Percentiles rank a stretch among this genome's conserved stretches.
phyloP scores from a whole-genome alignment of 495 filamentous ascomycete genomes.

The Podospora pseudopauciseta region DNA sequence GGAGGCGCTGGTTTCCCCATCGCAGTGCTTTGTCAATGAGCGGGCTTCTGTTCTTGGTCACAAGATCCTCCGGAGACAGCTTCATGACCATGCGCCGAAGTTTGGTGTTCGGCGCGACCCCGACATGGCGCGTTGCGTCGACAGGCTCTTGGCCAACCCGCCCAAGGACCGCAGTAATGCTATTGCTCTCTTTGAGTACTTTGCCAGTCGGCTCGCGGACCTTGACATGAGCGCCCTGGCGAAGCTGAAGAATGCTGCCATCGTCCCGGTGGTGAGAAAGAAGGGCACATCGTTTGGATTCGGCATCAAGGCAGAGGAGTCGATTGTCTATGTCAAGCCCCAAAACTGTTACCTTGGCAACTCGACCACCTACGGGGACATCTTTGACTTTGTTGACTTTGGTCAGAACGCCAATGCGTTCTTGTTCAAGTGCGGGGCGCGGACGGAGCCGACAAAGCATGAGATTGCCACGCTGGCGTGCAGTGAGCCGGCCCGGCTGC shows the following conservation, averaged over 20 bases:
- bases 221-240: conserved; percentile 58
- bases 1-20: conserved; percentile 61
- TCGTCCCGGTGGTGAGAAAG: conserved; percentile 63
- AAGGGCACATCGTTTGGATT: conserved; percentile 21
- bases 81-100: conserved; percentile 70
- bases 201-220: conserved; percentile 70
- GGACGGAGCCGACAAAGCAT: conserved; percentile 76
- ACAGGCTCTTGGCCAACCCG: conserved; percentile 63
- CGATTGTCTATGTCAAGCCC: conserved; percentile 53
- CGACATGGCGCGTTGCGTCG: conserved; percentile 67
- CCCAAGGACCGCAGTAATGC: conserved; percentile 63
- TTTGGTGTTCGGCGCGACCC: conserved; percentile 82
- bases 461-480: conserved; percentile 80
- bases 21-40: conserved; percentile 77
- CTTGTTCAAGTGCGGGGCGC: conserved; percentile 79
- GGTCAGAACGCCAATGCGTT: conserved; percentile 83
- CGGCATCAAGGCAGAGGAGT: conserved; percentile 21
- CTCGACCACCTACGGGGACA: conserved; percentile 71
- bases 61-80: conserved; percentile 64
- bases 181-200: conserved; percentile 70
- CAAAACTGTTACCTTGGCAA: conserved; percentile 71
- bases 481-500: conserved; percentile 71
- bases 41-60: conserved; percentile 74
- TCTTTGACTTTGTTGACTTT: conserved; percentile 97
- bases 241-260: conserved; percentile 56